Conservation (phyloP, 805 yeast genomes). For the Pichia deserticola region DNA sequence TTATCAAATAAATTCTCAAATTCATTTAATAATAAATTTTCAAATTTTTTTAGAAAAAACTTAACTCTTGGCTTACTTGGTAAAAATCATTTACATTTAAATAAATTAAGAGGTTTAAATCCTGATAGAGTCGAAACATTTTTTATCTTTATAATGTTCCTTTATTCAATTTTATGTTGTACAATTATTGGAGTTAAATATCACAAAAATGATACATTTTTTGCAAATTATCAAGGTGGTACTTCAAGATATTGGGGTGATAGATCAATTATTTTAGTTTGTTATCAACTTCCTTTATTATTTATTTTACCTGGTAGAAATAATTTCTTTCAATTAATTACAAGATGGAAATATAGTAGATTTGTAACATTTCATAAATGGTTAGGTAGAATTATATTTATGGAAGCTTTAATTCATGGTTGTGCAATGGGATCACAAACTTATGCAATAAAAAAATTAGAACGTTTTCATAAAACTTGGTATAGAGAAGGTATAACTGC, state of each 20-base stretch:
- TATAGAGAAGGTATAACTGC: slow-evolving; percentile 30
- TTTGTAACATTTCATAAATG: slow-evolving; percentile 55
- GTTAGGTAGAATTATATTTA: slow-evolving; percentile 37
- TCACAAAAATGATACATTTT: slow-evolving; percentile 18
- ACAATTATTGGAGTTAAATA: slow-evolving; percentile 20
- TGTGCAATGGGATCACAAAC: slow-evolving; percentile 24
- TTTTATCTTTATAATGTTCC: slow-evolving; percentile 33
- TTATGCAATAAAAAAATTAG: slow-evolving; percentile 10
- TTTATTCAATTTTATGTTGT: slow-evolving; percentile 16
- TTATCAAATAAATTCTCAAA: slow-evolving; percentile 33
- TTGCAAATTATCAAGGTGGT: slow-evolving; percentile 16
- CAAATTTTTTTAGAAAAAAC: slow-evolving; percentile 22
- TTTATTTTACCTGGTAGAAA: slow-evolving; percentile 57
- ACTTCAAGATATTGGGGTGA: slow-evolving; percentile 35
- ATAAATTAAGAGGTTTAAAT: slow-evolving; percentile 22
- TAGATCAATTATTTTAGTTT: slow-evolving; percentile 44
- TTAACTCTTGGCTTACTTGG: slow-evolving; percentile 20
- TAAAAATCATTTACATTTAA: slow-evolving; percentile 14
- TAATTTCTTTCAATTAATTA: slow-evolving; percentile 50
- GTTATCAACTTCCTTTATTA: slow-evolving; percentile 42
- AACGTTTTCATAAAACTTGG: slow-evolving; percentile 25
- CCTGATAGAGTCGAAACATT: slow-evolving; percentile 50
- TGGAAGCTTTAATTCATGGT: slow-evolving; percentile 40
- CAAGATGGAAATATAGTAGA: slow-evolving; percentile 50
- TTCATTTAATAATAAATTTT: slow-evolving; percentile 22